These are phyloP conservation scores for Urochloa ruziziensis DNA, from an alignment of 176 grass and related monocot species.

Conservation along the genomic window DNA sequence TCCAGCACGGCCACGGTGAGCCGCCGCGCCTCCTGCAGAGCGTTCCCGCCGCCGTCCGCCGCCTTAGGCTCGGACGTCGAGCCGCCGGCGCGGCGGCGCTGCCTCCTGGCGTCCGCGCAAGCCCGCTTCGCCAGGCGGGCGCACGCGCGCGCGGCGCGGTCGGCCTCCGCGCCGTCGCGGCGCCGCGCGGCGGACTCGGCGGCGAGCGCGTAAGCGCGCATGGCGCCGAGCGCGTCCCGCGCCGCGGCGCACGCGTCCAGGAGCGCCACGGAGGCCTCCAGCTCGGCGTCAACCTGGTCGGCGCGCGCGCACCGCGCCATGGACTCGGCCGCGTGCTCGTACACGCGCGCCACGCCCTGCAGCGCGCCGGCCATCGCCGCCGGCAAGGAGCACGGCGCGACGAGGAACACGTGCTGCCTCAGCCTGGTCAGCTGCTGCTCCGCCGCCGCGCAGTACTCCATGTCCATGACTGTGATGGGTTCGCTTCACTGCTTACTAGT, in stretches of 20 bases:
- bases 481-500: background rate
- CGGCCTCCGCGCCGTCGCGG: slow-evolving; percentile 1
- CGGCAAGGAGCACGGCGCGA: background rate
- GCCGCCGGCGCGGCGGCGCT: too few relatives aligned
- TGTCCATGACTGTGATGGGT: background rate
- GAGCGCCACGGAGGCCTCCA: too few relatives aligned
- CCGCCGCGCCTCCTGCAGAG: too few relatives aligned
- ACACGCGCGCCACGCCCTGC: slow-evolving; percentile 30
- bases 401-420: slow-evolving; percentile 22
- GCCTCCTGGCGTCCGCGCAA: slow-evolving; percentile 24
- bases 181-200: slow-evolving; percentile 32
- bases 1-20: too few relatives aligned
- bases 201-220: slow-evolving; percentile 30
- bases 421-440: slow-evolving; percentile 30
- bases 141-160: slow-evolving; percentile 7
- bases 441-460: slow-evolving; percentile 26
- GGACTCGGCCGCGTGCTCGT: slow-evolving; percentile 28
- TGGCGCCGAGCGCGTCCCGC: too few relatives aligned
- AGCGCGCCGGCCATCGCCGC: slow-evolving; percentile 21
- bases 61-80: too few relatives aligned
- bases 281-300: too few relatives aligned
- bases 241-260: too few relatives aligned
- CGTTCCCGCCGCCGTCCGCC: too few relatives aligned
- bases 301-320: too few relatives aligned
- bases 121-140: slow-evolving; percentile 14